Evolutionary conservation across 2,329 filamentous ascomycete species (phyloP), one percentile per base, ranked within the genome.

Genomic region (Fusarium sp.): DNA sequence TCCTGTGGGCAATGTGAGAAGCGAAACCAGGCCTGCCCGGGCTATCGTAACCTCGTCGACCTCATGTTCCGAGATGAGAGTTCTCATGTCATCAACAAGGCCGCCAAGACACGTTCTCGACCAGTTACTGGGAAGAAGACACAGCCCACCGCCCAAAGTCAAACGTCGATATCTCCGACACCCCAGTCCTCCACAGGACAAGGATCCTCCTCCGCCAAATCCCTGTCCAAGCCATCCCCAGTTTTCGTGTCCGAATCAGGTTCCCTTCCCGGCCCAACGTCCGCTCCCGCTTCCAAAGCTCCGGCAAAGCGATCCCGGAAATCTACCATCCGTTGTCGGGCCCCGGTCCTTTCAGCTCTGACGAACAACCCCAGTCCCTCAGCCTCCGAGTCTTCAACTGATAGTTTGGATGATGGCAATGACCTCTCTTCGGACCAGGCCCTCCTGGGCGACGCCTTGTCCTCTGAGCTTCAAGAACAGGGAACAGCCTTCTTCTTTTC

Each of bases 31-130:
- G 68, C 80, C 79, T 90, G 88, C 67, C 88, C 88, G 35, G 88
- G 88, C 64, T 90, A 90, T 74, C 83, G 88, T 50, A 87, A 88
- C 70, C 82, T 87, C 58, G 84, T 88, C 45, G 88, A 90, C 72
- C 83, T 90, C 69, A 89, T 90, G 83, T 90, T 90, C 73, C 85
- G 88, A 47, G 87, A 90, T 75, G 87, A 90, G 78, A 90, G 86
- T 71, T 85, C 84, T 35, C 87, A 88, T 76, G 88, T 90, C 64
- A 88, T 87, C 73, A 85, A 86, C 74, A 89, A 88, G 79, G 86
- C 85, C 54, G 84, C 83, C 62, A 83, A 83, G 66, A 74, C 69
- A 59, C 76, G 78, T 29, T 73, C 77, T 22, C 78, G 78, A 29
- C 52, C 67, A 62, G 77, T 74, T 37, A 69, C 71, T 27, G 64